A percentile compares a stretch with the other conserved stretches of the same genome.
Conservation (phyloP, 148 eudicot species). For the Spergularia marina region DNA sequence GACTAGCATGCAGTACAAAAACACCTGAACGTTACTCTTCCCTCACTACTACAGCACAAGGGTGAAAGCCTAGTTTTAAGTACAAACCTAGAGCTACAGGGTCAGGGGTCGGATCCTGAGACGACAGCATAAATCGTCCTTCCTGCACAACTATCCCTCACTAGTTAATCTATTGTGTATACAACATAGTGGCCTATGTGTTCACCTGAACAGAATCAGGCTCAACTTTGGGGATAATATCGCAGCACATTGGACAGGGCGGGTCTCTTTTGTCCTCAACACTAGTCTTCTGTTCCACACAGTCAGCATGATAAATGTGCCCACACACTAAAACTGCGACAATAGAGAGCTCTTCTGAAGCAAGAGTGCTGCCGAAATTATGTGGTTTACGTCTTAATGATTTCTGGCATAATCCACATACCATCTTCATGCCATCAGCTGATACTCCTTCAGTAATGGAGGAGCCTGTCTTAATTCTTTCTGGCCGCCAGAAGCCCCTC, state of each 20-base stretch:
- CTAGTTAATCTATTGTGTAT: background rate
- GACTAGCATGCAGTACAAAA: background rate
- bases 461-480: conserved; percentile 49
- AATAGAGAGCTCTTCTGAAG: conserved; percentile 50
- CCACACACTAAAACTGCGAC: conserved; percentile 85
- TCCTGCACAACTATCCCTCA: background rate
- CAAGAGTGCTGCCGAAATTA: conserved; percentile 28
- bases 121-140: background rate
- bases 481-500: conserved; percentile 40
- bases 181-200: background rate
- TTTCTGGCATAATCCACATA: conserved; percentile 61
- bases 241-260: conserved; percentile 59
- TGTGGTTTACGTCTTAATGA: conserved; percentile 46
- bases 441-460: conserved; percentile 31
- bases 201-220: conserved; percentile 19
- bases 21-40: background rate
- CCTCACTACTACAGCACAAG: background rate
- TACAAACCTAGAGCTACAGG: background rate
- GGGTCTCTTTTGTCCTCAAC: conserved; percentile 68
- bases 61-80: background rate
- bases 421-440: conserved; percentile 36
- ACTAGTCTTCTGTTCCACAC: conserved; percentile 63
- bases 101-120: background rate
- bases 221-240: conserved; percentile 20
- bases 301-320: conserved; percentile 75